Percentiles rank a stretch among this genome's conserved stretches.
Evolutionary conservation across 83 land plant species (phyloP).

Genomic region (Picea engelmannii): DNA sequence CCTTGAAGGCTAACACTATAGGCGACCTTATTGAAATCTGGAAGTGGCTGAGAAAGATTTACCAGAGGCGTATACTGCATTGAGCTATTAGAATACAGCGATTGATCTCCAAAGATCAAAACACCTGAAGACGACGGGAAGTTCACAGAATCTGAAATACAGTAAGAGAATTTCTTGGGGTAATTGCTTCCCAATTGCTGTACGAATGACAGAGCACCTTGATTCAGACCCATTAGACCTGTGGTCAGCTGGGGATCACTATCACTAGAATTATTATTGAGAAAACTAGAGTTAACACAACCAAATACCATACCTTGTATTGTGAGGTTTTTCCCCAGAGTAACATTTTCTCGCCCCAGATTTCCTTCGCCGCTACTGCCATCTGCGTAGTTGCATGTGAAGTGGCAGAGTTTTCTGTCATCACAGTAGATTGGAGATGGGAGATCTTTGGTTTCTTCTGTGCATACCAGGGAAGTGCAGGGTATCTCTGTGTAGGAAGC

Average conservation of each 20-base stretch:
- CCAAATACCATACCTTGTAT: conserved; percentile 8
- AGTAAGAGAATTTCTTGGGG: conserved; percentile 53
- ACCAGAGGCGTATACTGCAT: conserved; percentile 57
- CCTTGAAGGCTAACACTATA: conserved; percentile 56
- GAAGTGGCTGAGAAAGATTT: conserved; percentile 27
- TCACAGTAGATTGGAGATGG: conserved; percentile 46
- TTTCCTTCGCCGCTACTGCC: conserved; percentile 42
- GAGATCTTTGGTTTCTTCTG: conserved; percentile 37
- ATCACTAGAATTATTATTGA: conserved; percentile 14
- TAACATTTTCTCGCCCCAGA: conserved; percentile 39
- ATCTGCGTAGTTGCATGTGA: conserved; percentile 51
- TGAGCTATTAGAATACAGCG: conserved; percentile 5
- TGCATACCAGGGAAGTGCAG: conserved; percentile 50
- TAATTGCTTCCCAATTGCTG: conserved; percentile 36
- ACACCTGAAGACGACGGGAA: conserved; percentile 38
- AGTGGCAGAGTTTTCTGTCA: conserved; percentile 46
- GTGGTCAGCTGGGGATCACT: conserved; percentile 21
- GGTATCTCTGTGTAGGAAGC: conserved; percentile 37
- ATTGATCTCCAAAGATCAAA: conserved; percentile 39
- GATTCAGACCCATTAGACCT: conserved; percentile 62
- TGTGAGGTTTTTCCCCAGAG: conserved; percentile 6
- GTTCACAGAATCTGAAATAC: conserved; percentile 39
- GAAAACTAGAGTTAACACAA: background rate
- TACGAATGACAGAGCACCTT: conserved; percentile 49
- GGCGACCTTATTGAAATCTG: conserved; percentile 53